Evolutionary conservation across 108 stramenopile genomes (phyloP).

Genomic region (Cyclotella sp.): DNA sequence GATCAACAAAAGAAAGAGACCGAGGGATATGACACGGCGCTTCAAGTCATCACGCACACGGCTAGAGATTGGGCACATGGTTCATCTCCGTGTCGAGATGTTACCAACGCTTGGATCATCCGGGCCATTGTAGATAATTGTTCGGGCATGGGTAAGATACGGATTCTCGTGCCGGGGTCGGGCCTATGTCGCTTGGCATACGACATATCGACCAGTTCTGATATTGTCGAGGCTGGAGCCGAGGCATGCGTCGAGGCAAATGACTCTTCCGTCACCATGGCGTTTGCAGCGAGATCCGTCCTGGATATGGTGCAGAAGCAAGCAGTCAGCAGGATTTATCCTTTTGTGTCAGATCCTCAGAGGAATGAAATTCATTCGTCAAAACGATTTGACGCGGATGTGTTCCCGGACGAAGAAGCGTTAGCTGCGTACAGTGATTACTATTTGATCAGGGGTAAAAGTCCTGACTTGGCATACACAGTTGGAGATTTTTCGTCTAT

Average conservation of each 20-base stretch:
- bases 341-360: conserved; percentile 63
- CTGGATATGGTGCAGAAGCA: conserved; percentile 25
- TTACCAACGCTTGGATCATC: conserved; percentile 26
- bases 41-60: conserved; percentile 68
- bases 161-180: conserved; percentile 72
- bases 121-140: conserved; percentile 21
- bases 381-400: conserved; percentile 54
- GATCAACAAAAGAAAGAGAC: conserved; percentile 20
- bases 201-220: conserved; percentile 41
- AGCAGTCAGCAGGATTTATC: conserved; percentile 45
- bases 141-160: not conserved
- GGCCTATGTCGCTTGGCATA: conserved; percentile 76
- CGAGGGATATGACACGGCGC: conserved; percentile 62
- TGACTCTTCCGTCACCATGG: conserved; percentile 72
- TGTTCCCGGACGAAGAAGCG: conserved; percentile 56
- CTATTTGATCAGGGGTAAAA: not conserved
- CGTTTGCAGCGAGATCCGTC: conserved; percentile 57
- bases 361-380: conserved; percentile 72
- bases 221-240: not conserved
- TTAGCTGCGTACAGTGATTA: conserved; percentile 9
- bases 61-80: conserved; percentile 73
- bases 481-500: conserved; percentile 49
- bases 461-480: conserved; percentile 64
- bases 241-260: conserved; percentile 68
- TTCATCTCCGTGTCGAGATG: conserved; percentile 37